Evolutionary conservation across 331 rosid species (phyloP), one percentile per base, ranked within the genome.

Genomic region (Telfairia occidentalis): DNA sequence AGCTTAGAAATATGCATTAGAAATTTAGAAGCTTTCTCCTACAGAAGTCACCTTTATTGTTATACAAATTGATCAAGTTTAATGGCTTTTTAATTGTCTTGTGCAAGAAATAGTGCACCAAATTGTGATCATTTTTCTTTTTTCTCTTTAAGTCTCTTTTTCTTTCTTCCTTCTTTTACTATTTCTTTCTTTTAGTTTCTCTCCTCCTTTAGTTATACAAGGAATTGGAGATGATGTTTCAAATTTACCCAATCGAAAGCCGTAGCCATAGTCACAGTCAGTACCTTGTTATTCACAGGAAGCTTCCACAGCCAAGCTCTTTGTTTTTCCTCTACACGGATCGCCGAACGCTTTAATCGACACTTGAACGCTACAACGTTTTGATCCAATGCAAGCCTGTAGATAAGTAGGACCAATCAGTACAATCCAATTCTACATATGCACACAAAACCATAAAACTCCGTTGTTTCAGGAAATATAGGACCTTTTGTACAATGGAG

Each of bases 261-360:
- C 29, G 35, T 1, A 11, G 32, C n/a, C 37, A 32, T 9, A 3
- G 11, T 10, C 7, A 57, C 2, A 32, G 18, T 57, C 0, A 3
- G 18, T 28, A 70, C 75, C 75, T 71, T 46, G 2, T 46, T 71
- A 42, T n/a, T 86, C 71, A 84, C 98, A 95, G 28, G 87, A 79
- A 80, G 90, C 98, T 82, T 92, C 98, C 50, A 95, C 97, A 42
- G 96, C 97, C 85, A 91, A 83, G 81, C 97, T 87, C 83, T 92
- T 95, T 19, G 81, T 26, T n/a, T 81, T 85, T 79, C 96, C 96
- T 64, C 16, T 16, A 71, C 98, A 95, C 0, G 98, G 97, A 83
- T 92, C 84, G 38, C 97, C 98, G 0, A 91, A 90, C 23, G 78
- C 75, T 42, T 79, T 54, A 9, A 40, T 71, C n/a, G 97, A 88